Base-by-base conservation (phyloP, 176 grass and related monocot species). In the Aegilops tauschii region DNA sequence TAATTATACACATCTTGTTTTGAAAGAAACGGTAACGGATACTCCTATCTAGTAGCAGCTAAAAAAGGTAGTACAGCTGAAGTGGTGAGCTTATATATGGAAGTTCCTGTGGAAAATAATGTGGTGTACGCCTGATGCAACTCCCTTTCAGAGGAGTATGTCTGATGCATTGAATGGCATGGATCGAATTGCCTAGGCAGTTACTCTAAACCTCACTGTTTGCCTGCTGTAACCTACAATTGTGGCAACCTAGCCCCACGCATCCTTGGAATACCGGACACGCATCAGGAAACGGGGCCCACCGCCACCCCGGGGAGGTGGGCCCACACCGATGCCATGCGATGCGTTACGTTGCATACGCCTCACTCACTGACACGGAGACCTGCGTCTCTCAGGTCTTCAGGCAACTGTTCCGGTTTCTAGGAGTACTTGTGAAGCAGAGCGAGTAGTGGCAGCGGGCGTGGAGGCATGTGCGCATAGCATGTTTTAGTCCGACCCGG, bases 171-270 rank as follows among this genome's bases (percentile, higher is more conserved):
- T 84, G 25, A 84, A 61, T 84, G 82, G 5, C 34, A 21, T 5
- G 65, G 45, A 69, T 31, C 8, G 27, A 66, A 56, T 68, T 27
- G 83, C 31, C 83, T 85, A 78, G 74, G 62, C 62, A 56, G 84
- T 18, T 42, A 12, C 73, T 56, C 77, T 47, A 80, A 80, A 80
- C 52, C 69, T 62, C 64, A 80, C 76, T 80, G 76, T 80, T 79
- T 80, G 84, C 77, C 84, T 61, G 76, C 35, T 47, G 71, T 65
- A 76, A 45, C 82, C 56, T 50, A 76, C 40, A 30, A 2, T 32
- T 47, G 70, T 10, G 82, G 69, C 35, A 84, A 80, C 61, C 61
- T 44, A 44, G 11, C 21, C 12, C 13, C 29, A 9, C 6, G 63
- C 39, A 32, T 59, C 16, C 18, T 76, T 65, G 6, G 25, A 76